Evolutionary conservation across 768 basidiomycete genomes (phyloP), one percentile per base, ranked within the genome.

Genomic region (Kwoniella dejecticola): DNA sequence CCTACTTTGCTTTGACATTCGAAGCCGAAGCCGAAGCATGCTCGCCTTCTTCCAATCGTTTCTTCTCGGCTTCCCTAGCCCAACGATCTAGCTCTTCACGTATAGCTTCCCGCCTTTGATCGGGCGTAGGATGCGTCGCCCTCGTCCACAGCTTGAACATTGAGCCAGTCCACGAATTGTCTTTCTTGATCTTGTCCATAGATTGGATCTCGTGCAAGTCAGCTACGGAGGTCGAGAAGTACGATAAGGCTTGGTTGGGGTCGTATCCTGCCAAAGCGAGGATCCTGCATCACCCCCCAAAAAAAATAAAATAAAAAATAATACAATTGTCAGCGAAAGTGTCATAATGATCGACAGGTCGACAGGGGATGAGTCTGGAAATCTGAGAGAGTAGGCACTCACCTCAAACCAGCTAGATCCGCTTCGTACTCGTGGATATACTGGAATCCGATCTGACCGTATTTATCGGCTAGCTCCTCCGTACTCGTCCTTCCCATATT

Each of bases 211-310:
- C 69, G 42, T 68, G 71, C 47, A 68, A 41, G 19, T 63, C 52
- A 21, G 75, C 57, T 13, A 82, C 67, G 0, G 80, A 72, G 17
- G 72, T 62, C 52, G 91, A 86, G 90, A 94, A 97, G 76, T 96
- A 95, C 13, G 80, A 81, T 44, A 93, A 83, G 6, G 95, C 90
- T 46, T 82, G 81, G 33, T 88, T 85, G 2, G 94, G 89, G 79
- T 96, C 91, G 72, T 89, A 97, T 4, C 92, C 91, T 0, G 94
- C 89, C 74, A 91, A 85, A 0, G 94, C 91, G 33, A 99, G 85
- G n/a, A 99, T 81, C 63, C 93, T 93, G 57, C 15, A n/a, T 21
- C 57, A 36, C n/a, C n/a, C n/a, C n/a, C n/a, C n/a, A n/a, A n/a
- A n/a, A n/a, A n/a, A n/a, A n/a, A n/a, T n/a, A n/a, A n/a, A n/a